Conservation (phyloP, 2,329 filamentous ascomycete species). For the Huntiella bhutanensis region DNA sequence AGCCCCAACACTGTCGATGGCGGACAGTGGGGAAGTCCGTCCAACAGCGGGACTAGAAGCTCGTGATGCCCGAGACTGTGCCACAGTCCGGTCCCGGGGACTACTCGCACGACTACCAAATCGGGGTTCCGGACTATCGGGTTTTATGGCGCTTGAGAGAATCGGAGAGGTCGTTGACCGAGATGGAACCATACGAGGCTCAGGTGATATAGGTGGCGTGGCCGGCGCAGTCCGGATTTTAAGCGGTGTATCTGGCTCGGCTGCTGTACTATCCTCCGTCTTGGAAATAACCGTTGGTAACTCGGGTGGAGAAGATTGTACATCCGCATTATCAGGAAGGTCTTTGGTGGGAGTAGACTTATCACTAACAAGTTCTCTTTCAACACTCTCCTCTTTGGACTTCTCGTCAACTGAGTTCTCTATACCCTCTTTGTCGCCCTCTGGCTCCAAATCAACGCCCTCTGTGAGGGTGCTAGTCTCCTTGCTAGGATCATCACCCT, state of each 20-base stretch:
- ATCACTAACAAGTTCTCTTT: background rate
- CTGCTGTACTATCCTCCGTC: background rate
- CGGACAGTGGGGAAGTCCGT: slow-evolving; percentile 1
- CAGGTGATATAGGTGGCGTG: slow-evolving; percentile 2
- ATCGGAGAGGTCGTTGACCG: slow-evolving; percentile 1
- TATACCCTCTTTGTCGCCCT: background rate
- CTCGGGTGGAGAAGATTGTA: too few relatives aligned
- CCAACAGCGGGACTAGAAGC: slow-evolving; percentile 1
- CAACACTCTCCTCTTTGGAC: background rate
- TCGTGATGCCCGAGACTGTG: slow-evolving; percentile 2
- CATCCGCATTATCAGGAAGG: too few relatives aligned
- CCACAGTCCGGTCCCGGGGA: slow-evolving; percentile 1
- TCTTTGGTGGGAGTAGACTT: background rate
- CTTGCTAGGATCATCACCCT: slow-evolving; percentile 52
- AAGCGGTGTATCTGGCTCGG: background rate
- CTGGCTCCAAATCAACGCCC: slow-evolving; percentile 15
- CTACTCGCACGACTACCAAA: slow-evolving; percentile 8
- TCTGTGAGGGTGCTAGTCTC: slow-evolving; percentile 55
- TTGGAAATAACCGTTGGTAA: background rate
- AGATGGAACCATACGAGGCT: background rate
- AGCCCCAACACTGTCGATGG: background rate
- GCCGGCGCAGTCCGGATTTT: background rate
- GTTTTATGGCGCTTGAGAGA: background rate
- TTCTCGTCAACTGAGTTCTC: background rate
- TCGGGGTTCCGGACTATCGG: slow-evolving; percentile 1